Evolutionary conservation across 768 basidiomycete genomes (phyloP).

Genomic region (Favolaschia claudopus): DNA sequence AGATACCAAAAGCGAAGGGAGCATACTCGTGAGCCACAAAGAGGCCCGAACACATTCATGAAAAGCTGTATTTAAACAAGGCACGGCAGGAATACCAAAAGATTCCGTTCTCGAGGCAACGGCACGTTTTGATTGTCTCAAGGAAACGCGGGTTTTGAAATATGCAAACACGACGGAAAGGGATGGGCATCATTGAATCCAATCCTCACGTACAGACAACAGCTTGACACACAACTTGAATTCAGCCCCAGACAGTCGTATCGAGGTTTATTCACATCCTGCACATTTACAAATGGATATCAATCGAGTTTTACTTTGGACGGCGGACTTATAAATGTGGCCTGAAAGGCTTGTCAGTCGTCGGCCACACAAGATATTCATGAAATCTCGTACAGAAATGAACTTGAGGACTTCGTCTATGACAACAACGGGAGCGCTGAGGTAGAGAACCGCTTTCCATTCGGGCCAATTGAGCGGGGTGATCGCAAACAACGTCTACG

Average conservation of each 20-base stretch:
- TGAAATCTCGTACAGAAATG: slow-evolving; percentile 63
- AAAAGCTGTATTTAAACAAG: not conserved
- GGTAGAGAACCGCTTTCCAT: slow-evolving; percentile 91
- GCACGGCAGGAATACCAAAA: not conserved
- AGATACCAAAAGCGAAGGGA: not conserved
- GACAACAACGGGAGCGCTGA: slow-evolving; percentile 87
- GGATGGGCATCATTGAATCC: not conserved
- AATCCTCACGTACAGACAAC: too few species aligned
- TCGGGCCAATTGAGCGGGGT: slow-evolving; percentile 93
- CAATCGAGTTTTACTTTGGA: slow-evolving; percentile 50
- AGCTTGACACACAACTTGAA: not conserved
- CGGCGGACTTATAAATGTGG: slow-evolving; percentile 58
- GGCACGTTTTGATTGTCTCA: slow-evolving; percentile 1
- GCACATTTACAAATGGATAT: slow-evolving; percentile 16
- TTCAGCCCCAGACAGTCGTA: not conserved
- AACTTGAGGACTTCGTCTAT: slow-evolving; percentile 94
- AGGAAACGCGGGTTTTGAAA: too few species aligned
- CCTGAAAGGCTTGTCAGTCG: slow-evolving; percentile 36
- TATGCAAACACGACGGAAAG: not conserved
- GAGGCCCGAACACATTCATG: not conserved
- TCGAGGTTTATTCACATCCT: slow-evolving; percentile 17
- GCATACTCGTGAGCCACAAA: not conserved
- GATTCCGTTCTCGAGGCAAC: not conserved
- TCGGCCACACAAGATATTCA: not conserved
- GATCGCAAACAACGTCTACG: slow-evolving; percentile 86